phyloP scores from a whole-genome alignment of 176 grass and related monocot species.

The Oryza coarctata region DNA sequence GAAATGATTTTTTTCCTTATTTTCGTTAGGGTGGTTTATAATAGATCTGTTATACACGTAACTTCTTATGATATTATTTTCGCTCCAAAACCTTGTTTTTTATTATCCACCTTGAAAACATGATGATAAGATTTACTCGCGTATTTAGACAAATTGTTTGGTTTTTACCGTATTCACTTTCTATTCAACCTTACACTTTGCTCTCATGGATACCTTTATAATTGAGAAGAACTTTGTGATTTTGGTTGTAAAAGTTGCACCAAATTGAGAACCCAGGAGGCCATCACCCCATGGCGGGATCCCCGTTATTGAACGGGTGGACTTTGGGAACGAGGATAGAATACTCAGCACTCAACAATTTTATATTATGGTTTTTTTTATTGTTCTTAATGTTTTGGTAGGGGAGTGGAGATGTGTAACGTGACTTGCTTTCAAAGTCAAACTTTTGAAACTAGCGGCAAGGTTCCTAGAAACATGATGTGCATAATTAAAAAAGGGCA shows the following conservation, averaged over 20 bases:
- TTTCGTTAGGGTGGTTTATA: too few species aligned
- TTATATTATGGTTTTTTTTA: background rate
- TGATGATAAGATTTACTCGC: too few species aligned
- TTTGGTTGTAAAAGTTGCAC: background rate
- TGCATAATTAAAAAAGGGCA: background rate
- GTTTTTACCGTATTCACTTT: background rate
- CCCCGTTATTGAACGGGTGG: background rate
- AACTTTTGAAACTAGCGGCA: slow-evolving; percentile 37
- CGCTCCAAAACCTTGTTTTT: too few species aligned
- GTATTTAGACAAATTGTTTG: too few species aligned
- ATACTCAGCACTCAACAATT: background rate
- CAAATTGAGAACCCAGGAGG: background rate
- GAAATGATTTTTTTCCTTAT: background rate
- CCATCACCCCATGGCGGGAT: background rate
- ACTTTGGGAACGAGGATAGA: slow-evolving; percentile 29
- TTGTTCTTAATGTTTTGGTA: slow-evolving; percentile 16
- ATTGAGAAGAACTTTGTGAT: background rate
- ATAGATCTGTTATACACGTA: too few species aligned
- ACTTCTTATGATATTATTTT: too few species aligned
- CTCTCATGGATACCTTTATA: background rate
- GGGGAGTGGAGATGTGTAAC: slow-evolving; percentile 2
- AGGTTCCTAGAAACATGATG: slow-evolving; percentile 9
- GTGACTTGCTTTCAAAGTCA: slow-evolving; percentile 49
- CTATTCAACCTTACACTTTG: background rate
- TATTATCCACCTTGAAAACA: too few species aligned